Evolutionary conservation across 78 protist genomes (phyloP).

Genomic region (Parvularia atlantis): DNA sequence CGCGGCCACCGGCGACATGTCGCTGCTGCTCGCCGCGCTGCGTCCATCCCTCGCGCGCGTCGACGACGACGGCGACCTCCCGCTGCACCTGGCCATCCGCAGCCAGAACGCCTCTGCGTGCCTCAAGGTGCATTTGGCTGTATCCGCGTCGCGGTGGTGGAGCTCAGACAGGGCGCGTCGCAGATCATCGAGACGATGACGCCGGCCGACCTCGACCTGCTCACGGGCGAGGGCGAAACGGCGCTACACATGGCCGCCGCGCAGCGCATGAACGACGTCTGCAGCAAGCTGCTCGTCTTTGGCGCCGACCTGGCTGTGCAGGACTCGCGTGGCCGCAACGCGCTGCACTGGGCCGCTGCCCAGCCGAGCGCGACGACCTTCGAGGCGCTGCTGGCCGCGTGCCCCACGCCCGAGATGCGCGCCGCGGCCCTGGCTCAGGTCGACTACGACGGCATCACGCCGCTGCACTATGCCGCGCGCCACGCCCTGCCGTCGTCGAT

Average conservation of each 20-base stretch:
- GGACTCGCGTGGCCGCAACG: background rate
- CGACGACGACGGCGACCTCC: background rate
- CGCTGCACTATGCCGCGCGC: no score
- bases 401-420: no score
- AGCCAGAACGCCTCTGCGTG: background rate
- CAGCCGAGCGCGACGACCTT: background rate
- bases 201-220: background rate
- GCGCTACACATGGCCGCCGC: background rate
- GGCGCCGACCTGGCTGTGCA: background rate
- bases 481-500: no score
- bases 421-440: no score
- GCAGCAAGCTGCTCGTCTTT: background rate
- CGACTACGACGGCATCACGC: no score
- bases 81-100: background rate
- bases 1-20: background rate
- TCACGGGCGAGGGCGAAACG: background rate
- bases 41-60: background rate
- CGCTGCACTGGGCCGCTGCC: background rate
- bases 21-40: background rate
- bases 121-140: background rate
- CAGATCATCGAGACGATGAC: background rate
- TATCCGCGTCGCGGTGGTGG: background rate
- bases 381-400: background rate
- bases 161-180: background rate
- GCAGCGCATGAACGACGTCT: background rate